phyloP scores from a whole-genome alignment of 2,329 filamentous ascomycete species.

The Magnaporthales sp. region DNA sequence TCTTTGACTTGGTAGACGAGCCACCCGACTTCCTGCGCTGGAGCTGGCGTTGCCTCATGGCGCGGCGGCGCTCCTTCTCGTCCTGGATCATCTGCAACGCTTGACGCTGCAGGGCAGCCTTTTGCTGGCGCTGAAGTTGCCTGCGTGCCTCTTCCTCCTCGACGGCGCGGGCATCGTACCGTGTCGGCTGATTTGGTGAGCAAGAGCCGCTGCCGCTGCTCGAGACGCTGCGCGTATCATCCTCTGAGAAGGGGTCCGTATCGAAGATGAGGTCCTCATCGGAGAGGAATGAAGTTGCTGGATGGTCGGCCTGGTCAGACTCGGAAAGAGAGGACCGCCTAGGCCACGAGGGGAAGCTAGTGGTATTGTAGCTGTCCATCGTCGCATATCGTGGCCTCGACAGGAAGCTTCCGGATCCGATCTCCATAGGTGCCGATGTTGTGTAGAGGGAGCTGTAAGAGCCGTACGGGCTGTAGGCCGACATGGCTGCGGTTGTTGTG shows the following conservation, averaged over 20 bases:
- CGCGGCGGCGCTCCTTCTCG: slow-evolving; percentile 46
- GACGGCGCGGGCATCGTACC: slow-evolving; percentile 17
- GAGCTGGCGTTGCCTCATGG: slow-evolving; percentile 26
- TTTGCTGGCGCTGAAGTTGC: slow-evolving; percentile 40
- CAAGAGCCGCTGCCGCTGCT: slow-evolving; percentile 30
- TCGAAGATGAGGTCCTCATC: slow-evolving; percentile 55
- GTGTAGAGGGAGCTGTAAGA: slow-evolving; percentile 41
- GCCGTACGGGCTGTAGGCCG: slow-evolving; percentile 31
- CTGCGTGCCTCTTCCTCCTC: slow-evolving; percentile 35
- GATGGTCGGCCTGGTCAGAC: slow-evolving; percentile 29
- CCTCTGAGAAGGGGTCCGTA: slow-evolving; percentile 38
- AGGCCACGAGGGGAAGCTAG: slow-evolving; percentile 52
- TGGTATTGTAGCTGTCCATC: slow-evolving; percentile 21
- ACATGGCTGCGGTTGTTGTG: slow-evolving; percentile 28
- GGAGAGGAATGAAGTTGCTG: slow-evolving; percentile 48
- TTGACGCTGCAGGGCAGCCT: slow-evolving; percentile 41
- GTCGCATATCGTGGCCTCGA: slow-evolving; percentile 19
- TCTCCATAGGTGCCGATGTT: slow-evolving; percentile 35
- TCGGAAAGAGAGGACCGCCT: slow-evolving; percentile 42
- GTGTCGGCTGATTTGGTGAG: slow-evolving; percentile 14
- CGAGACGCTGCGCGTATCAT: slow-evolving; percentile 38
- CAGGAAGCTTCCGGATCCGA: slow-evolving; percentile 29
- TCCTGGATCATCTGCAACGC: slow-evolving; percentile 37
- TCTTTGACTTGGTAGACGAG: slow-evolving; percentile 33
- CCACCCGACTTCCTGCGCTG: slow-evolving; percentile 38